Evolutionary conservation across 768 basidiomycete species (phyloP), one percentile per base, ranked within the genome.

Genomic region (Leccinum olivaceopallidum): DNA sequence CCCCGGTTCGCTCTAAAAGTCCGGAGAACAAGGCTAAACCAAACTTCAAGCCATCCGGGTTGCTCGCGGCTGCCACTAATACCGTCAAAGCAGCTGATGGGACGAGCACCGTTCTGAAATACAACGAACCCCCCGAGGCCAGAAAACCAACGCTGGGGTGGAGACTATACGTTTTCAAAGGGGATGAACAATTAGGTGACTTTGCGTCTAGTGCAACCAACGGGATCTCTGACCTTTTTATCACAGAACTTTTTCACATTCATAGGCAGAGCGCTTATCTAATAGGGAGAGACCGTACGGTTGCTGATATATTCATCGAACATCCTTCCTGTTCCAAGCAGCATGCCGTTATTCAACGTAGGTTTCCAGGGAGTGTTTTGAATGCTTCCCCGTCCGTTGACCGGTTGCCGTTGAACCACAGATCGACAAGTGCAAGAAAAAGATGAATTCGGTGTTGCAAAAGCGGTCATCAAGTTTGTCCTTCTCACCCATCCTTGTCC

Each of bases 251-350:
- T 62, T 81, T 98, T 59, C 95, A 98, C 69, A 93, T 99, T 34
- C 86, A 95, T 66, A 81, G 89, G 49, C 97, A 98, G 75, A 97
- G 94, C 62, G 93, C 92, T 61, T 99, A 98, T 72, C 83, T 98
- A 7, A 81, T 97, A 59, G 97, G 97, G 2, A 80, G 97, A 66
- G 97, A 99, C 69, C 85, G 85, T 28, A 79, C 90, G 22, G 94
- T 97, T 30, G 83, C 89, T 64, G 90, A 92, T 65, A 94, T 99
- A 63, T 82, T 90, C 16, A 78, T 98, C 47, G 94, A 97, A 60
- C 97, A 99, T 71, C 96, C 96, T 3, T 98, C 96, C 6, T 94
- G 94, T 65, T 98, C 97, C 1, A 99, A 99, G 71, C 97, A 99
- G 71, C 97, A 99, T 70, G 95, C 97, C 16, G 97, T 88, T 3